Evolutionary conservation across 352 stramenopile genomes (phyloP), one percentile per base, ranked within the genome.

Genomic region (Phytophthora vignae): DNA sequence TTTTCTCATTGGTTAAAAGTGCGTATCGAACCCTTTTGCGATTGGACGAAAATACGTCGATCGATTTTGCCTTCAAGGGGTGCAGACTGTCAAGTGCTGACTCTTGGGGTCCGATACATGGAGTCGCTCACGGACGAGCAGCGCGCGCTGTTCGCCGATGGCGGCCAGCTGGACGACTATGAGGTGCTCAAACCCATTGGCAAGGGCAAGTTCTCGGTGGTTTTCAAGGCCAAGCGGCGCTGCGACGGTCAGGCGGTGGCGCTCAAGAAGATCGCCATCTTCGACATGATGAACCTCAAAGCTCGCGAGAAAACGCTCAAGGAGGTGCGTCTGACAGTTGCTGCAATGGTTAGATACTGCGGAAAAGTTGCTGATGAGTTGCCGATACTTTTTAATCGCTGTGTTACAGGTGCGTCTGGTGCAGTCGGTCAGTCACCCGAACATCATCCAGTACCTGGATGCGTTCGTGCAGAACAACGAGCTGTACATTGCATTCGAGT

Each of bases 401-500:
- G 21, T 52, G 46, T 29, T 65, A 19, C 50, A 83, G 74, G 71
- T 99, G 52, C 76, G 84, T 38, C 74, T 99, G 33, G 81, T 99
- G 55, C 91, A 98, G 74, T 93, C 84, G 5, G 81, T 98, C 48
- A 60, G 78, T 31, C 95, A 99, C 62, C 80, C 78, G 0, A 98
- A 98, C 74, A 95, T 99, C 53, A 91, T 99, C 63, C 81, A 95
- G 74, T 98, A 98, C 62, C 59, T 97, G 21, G 95, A 98, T 74
- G 89, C 87, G 29, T 98, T 98, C 66, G 80, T 98, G 12, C 83
- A 92, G 42, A 82, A 92, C 25, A 93, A 97, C 49, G 89, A 98
- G 69, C 87, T 99, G 11, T 90, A 93, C 69, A 98, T 99, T 74
- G 92, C 94, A 19, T 97, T 98, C 68, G 94, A 98, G 74, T 98